These are phyloP conservation scores for Phytophthora sojae DNA, from an alignment of 352 stramenopile genomes.

Conservation along the genomic window DNA sequence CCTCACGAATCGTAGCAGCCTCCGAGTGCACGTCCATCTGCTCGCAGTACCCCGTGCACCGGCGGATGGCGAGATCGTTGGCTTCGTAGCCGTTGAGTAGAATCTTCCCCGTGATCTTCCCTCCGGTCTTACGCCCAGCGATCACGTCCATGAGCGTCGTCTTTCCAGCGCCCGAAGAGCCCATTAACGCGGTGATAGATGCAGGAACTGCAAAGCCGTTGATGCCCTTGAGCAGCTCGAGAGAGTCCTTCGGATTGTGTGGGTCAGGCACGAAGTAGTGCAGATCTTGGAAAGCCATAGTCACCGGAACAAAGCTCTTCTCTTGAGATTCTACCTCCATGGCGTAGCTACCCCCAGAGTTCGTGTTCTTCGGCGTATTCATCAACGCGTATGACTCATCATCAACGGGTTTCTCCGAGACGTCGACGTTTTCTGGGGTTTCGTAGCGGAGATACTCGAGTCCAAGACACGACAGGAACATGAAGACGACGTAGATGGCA, in stretches of 20 bases:
- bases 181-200: constrained; percentile 41
- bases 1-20: constrained; percentile 24
- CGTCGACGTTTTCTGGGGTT: not conserved
- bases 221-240: constrained; percentile 41
- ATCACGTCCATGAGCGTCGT: constrained; percentile 35
- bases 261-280: constrained; percentile 56
- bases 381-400: constrained; percentile 10
- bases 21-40: constrained; percentile 24
- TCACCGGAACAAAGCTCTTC: constrained; percentile 34
- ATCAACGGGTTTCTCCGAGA: not conserved
- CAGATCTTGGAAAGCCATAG: constrained; percentile 19
- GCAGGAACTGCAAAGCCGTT: not conserved
- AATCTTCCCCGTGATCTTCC: constrained; percentile 29
- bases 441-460: not conserved
- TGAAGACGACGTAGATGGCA: constrained; percentile 28
- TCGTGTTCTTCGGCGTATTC: constrained; percentile 5
- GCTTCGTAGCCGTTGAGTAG: constrained; percentile 31
- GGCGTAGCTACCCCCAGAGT: constrained; percentile 4
- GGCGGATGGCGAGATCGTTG: constrained; percentile 24
- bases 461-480: constrained; percentile 13
- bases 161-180: constrained; percentile 68
- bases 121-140: constrained; percentile 23
- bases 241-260: constrained; percentile 42
- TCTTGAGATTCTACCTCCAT: constrained; percentile 18
- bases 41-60: constrained; percentile 29